A percentile compares a stretch with the other conserved stretches of the same genome.
These are phyloP conservation scores for Euphorbia schlechtendalii DNA, from an alignment of 441 rosid genomes.

Conservation along the genomic window DNA sequence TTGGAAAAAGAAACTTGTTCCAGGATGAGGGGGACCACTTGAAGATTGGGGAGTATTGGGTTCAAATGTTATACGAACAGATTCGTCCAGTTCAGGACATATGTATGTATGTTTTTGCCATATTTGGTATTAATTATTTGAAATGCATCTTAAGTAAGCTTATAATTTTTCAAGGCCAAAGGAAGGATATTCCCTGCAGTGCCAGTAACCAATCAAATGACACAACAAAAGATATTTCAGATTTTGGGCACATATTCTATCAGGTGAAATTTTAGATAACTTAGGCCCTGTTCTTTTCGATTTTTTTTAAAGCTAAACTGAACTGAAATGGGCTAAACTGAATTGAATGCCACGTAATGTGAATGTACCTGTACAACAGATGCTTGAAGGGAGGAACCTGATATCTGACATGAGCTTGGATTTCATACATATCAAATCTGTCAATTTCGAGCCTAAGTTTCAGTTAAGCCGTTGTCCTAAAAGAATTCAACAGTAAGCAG, in stretches of 20 bases:
- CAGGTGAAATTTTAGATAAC: conserved; percentile 26
- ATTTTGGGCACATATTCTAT: conserved; percentile 40
- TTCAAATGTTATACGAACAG: conserved; percentile 45
- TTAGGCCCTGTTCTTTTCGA: no score
- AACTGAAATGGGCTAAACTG: no score
- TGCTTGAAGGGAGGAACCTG: conserved; percentile 43
- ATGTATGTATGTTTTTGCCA: conserved; percentile 20
- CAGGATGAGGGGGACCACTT: conserved; percentile 51
- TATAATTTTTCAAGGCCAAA: conserved; percentile 28
- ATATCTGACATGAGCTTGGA: conserved; percentile 18
- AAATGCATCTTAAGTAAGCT: conserved; percentile 5
- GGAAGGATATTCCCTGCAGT: conserved; percentile 20
- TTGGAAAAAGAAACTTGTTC: conserved; percentile 38
- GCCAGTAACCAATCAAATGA: conserved; percentile 20
- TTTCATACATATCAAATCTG: conserved; percentile 16
- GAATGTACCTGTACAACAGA: no score
- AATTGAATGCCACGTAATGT: no score
- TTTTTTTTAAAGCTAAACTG: no score
- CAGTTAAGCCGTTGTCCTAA: conserved; percentile 36
- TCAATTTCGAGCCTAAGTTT: conserved; percentile 33
- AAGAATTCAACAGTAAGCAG: conserved; percentile 41
- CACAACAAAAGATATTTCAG: conserved; percentile 33
- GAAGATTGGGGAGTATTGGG: conserved; percentile 62
- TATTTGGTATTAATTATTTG: background rate
- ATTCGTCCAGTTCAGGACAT: conserved; percentile 38